Evolutionary conservation across 306 rosid genomes (phyloP), one percentile per base, ranked within the genome.

Genomic region (Cajanus cajan): DNA sequence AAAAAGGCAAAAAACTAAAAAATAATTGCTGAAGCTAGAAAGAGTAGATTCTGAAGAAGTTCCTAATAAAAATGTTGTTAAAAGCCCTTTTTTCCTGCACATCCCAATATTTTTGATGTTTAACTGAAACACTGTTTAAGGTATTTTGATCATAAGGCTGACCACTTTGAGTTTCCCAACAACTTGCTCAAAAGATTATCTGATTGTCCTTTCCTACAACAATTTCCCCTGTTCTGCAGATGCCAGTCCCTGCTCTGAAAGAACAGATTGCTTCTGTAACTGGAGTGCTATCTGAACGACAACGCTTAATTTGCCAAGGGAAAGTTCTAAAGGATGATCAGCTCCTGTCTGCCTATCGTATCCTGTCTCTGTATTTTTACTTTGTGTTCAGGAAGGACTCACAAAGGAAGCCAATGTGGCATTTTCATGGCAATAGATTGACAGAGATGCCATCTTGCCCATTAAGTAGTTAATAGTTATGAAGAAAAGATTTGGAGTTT

Each of bases 181-280:
- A 71, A 34, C 80, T 4, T 44, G 68, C 43, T 58, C 54, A 44
- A 66, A 44, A 19, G 57, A 65, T 44, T 79, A 65, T 71, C 68
- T 44, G 22, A 9, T 39, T 79, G 21, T 19, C 25, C 16, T 74
- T 28, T 71, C 63, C 10, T 71, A 14, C 70, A 18, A 45, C 22
- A 19, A 31, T 76, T 59, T 81, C 41, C 76, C 37, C 45, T 84
- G 57, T 82, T 81, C 52, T 89, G 79, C 87, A 96, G 99, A 87
- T 96, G 99, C 92, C 99, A 31, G 98, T 87, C 44, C 88, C 90
- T 78, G 90, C 82, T 74, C 43, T 87, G 77, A 87, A 87, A 78
- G 90, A 84, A 70, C 88, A 81, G 59, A 84, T 87, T 87, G 90
- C 88, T 69, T 81, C 90, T 81, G 62, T 87, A 47, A 87, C 90